These are phyloP conservation scores for Lyophyllum decastes DNA, from an alignment of 768 basidiomycete genomes.

Conservation along the genomic window DNA sequence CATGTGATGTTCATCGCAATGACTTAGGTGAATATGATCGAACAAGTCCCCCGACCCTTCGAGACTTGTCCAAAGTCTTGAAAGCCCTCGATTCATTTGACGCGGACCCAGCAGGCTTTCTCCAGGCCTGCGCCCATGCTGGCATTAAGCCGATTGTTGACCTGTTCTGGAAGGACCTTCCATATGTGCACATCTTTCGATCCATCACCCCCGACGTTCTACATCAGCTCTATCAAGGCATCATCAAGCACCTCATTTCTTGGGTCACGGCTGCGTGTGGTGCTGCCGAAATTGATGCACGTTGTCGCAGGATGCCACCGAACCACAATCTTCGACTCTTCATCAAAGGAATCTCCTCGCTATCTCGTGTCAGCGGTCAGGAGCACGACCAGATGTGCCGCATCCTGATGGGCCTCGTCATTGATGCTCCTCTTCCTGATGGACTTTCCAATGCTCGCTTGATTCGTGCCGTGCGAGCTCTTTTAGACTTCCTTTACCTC, in stretches of 20 bases:
- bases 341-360: conserved; percentile 32
- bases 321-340: conserved; percentile 36
- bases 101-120: not conserved
- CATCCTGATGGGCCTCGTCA: conserved; percentile 30
- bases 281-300: conserved; percentile 34
- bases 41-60: conserved; percentile 7
- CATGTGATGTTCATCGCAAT: conserved; percentile 18
- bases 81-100: not conserved
- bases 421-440: conserved; percentile 20
- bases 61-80: not conserved
- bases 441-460: conserved; percentile 14
- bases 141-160: conserved; percentile 25
- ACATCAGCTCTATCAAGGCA: conserved; percentile 35
- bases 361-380: conserved; percentile 32
- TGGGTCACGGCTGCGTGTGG: conserved; percentile 29
- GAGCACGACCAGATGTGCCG: conserved; percentile 36
- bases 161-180: conserved; percentile 27
- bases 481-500: conserved; percentile 41
- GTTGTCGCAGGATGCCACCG: conserved; percentile 30
- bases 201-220: conserved; percentile 32
- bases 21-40: conserved; percentile 18
- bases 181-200: conserved; percentile 25
- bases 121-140: conserved; percentile 21
- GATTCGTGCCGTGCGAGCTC: conserved; percentile 25
- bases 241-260: conserved; percentile 31